These are phyloP conservation scores for Paraphaeosphaeria minitans DNA, from an alignment of 2,329 filamentous ascomycete genomes.

Conservation along the genomic window DNA sequence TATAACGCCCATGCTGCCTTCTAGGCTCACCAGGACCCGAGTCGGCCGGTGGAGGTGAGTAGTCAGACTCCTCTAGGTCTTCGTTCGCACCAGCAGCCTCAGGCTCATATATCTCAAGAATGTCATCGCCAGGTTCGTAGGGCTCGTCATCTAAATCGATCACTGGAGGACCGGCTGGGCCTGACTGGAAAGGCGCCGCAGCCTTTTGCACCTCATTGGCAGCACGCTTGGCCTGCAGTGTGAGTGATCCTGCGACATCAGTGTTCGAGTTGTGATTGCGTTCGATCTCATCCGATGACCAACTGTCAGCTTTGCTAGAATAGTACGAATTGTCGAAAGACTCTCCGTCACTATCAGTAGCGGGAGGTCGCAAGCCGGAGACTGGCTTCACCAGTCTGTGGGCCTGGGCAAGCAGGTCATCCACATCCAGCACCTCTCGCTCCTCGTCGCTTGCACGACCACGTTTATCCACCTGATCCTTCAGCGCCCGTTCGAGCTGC, in stretches of 20 bases:
- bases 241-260: slow-evolving; percentile 39
- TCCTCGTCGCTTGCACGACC: slow-evolving; percentile 59
- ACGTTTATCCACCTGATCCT: slow-evolving; percentile 73
- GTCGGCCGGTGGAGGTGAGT: slow-evolving; percentile 54
- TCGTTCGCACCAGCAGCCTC: slow-evolving; percentile 34
- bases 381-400: slow-evolving; percentile 73
- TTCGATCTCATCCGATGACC: slow-evolving; percentile 59
- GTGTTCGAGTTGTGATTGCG: slow-evolving; percentile 33
- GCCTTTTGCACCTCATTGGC: slow-evolving; percentile 21
- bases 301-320: slow-evolving; percentile 87
- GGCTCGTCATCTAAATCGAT: slow-evolving; percentile 46
- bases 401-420: slow-evolving; percentile 59
- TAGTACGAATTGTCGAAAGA: slow-evolving; percentile 96
- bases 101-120: slow-evolving; percentile 45
- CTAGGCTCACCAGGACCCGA: slow-evolving; percentile 32
- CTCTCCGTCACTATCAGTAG: slow-evolving; percentile 71
- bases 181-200: slow-evolving; percentile 22
- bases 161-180: slow-evolving; percentile 29
- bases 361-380: slow-evolving; percentile 59
- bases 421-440: slow-evolving; percentile 50
- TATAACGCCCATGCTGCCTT: slow-evolving; percentile 32
- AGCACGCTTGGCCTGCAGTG: slow-evolving; percentile 28
- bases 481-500: slow-evolving; percentile 76
- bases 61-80: slow-evolving; percentile 49
- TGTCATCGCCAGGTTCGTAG: slow-evolving; percentile 47